phyloP scores from a whole-genome alignment of 1,284 basidiomycete species.

The Ustilago trichophora region DNA sequence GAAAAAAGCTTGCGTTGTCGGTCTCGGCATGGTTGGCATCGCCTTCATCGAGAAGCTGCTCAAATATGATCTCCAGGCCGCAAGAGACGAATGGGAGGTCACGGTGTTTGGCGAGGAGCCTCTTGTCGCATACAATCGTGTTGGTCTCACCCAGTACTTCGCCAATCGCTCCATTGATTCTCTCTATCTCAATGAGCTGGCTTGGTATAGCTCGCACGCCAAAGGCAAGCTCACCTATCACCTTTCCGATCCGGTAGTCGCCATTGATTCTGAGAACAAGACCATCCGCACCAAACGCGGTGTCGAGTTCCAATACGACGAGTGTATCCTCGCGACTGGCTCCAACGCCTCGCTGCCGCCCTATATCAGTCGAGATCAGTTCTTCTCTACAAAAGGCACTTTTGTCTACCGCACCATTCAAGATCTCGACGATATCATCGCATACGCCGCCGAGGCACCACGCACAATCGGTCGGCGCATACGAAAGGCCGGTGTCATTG shows the following conservation, averaged over 20 bases:
- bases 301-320: slow-evolving; percentile 72
- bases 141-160: slow-evolving; percentile 75
- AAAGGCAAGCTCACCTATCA: slow-evolving; percentile 62
- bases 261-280: slow-evolving; percentile 70
- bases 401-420: slow-evolving; percentile 79
- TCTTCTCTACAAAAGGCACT: slow-evolving; percentile 70
- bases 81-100: slow-evolving; percentile 49
- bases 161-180: slow-evolving; percentile 74
- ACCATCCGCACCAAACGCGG: slow-evolving; percentile 71
- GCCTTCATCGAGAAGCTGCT: slow-evolving; percentile 68
- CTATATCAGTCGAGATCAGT: slow-evolving; percentile 71
- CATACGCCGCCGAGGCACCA: slow-evolving; percentile 42
- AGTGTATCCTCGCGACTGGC: slow-evolving; percentile 74
- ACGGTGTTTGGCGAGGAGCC: slow-evolving; percentile 72
- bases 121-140: slow-evolving; percentile 73
- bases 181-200: slow-evolving; percentile 74
- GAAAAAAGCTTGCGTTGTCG: slow-evolving; percentile 71
- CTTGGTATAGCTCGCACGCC: slow-evolving; percentile 72
- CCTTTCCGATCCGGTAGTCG: slow-evolving; percentile 68
- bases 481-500: slow-evolving; percentile 72
- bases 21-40: slow-evolving; percentile 77
- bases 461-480: slow-evolving; percentile 40
- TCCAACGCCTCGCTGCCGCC: slow-evolving; percentile 76
- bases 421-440: slow-evolving; percentile 57
- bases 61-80: slow-evolving; percentile 50